Evolutionary conservation across 306 rosid species (phyloP), one percentile per base, ranked within the genome.

Genomic region (Cyamopsis tetragonoloba): DNA sequence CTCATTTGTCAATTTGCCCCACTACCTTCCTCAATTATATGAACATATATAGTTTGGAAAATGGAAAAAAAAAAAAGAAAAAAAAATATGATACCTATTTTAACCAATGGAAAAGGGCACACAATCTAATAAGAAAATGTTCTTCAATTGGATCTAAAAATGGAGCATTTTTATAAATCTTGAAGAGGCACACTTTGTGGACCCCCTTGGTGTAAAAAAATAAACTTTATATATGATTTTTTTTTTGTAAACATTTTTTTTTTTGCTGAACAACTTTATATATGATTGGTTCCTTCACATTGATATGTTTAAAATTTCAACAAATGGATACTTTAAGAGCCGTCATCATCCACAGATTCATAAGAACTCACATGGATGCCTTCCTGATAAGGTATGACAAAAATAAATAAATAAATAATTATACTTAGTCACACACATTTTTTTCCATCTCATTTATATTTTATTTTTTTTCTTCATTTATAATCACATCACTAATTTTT

Each of bases 261-360:
- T n/a, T n/a, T n/a, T n/a, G n/a, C n/a, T n/a, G n/a, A 15, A 14
- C 0, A 59, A 32, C 57, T 30, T 60, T 31, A 18, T 44, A 49
- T 17, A 51, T 30, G 44, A 76, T 76, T 76, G 82, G 71, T 61
- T 59, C 58, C 35, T 44, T 26, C 5, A 57, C 23, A 41, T 28
- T 7, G 35, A 7, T 61, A n/a, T 68, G 34, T 57, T 80, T 46
- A 24, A 64, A 60, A 10, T 70, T 32, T 58, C 67, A 66, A 66
- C 56, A 59, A 67, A 75, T 71, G 34, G 63, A 15, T 34, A 51
- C 80, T 55, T 43, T 43, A 54, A 43, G 70, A 69, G 71, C 50
- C 42, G 82, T 79, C 76, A 70, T 66, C 81, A 77, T 79, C 79
- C 78, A 59, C 55, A 53, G 62, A 65, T 76, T 78, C 77, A 79